A percentile compares a stretch with the other conserved stretches of the same genome.
phyloP scores from a whole-genome alignment of 164 flowering plant genomes.

The Magnolia kwangsiensis region DNA sequence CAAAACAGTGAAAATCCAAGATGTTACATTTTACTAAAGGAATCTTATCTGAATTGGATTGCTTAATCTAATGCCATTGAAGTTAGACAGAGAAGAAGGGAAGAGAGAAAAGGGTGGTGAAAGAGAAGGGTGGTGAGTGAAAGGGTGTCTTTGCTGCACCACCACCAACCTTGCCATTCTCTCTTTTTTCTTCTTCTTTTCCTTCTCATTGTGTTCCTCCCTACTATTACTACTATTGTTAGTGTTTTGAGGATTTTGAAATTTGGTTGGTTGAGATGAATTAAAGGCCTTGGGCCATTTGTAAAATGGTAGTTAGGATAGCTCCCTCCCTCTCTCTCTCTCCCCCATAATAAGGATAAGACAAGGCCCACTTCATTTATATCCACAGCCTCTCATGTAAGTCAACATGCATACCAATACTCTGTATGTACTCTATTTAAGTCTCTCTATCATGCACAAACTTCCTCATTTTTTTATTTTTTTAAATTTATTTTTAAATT shows the following conservation, averaged over 20 bases:
- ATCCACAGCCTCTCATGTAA: slow-evolving; percentile 52
- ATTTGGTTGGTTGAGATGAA: not conserved
- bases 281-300: slow-evolving; percentile 4
- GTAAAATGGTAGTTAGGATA: not conserved
- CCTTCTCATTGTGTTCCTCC: not conserved
- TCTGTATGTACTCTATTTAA: too few relatives aligned
- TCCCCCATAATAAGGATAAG: slow-evolving; percentile 42
- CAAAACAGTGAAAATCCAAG: too few relatives aligned
- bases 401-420: too few relatives aligned
- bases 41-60: slow-evolving; percentile 50
- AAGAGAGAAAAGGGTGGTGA: slow-evolving; percentile 43
- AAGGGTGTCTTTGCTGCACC: slow-evolving; percentile 51
- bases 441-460: too few relatives aligned
- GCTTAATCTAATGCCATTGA: slow-evolving; percentile 60
- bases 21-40: too few relatives aligned
- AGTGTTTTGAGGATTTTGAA: not conserved
- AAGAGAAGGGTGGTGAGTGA: not conserved
- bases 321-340: slow-evolving; percentile 2
- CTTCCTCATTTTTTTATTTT: too few relatives aligned
- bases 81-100: slow-evolving; percentile 71
- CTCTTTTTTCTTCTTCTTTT: not conserved
- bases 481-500: too few relatives aligned
- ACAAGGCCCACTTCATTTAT: slow-evolving; percentile 31
- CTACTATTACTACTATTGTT: not conserved
- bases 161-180: slow-evolving; percentile 62